A percentile compares a stretch with the other conserved stretches of the same genome.
phyloP scores from a whole-genome alignment of 176 grass and related monocot genomes.

The Microstegium vimineum region DNA sequence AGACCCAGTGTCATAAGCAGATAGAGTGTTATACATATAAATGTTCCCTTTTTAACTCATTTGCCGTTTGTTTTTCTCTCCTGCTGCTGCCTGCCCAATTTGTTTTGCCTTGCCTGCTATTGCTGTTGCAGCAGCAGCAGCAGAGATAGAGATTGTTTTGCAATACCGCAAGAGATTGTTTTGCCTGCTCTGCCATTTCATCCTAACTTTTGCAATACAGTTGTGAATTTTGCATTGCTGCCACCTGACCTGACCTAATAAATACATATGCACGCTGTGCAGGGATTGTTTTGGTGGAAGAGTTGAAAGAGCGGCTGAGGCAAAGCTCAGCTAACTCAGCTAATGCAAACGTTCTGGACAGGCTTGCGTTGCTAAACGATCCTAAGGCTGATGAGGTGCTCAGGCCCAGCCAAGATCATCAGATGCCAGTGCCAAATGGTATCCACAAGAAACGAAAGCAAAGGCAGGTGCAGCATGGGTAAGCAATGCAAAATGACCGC shows the following conservation, averaged over 20 bases:
- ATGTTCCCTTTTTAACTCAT: background rate
- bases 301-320: conserved; percentile 31
- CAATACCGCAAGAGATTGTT: background rate
- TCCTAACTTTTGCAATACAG: background rate
- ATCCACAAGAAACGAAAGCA: conserved; percentile 18
- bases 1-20: accelerated
- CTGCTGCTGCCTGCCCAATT: background rate
- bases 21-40: background rate
- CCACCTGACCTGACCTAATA: background rate
- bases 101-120: no score
- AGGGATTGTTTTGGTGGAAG: conserved; percentile 59
- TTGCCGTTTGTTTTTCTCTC: background rate
- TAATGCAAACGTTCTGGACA: conserved; percentile 33
- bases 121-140: no score
- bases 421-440: background rate
- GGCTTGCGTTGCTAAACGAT: conserved; percentile 32
- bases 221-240: background rate
- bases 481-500: background rate
- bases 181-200: background rate
- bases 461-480: conserved; percentile 33
- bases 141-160: background rate
- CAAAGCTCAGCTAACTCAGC: conserved; percentile 7
- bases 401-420: background rate
- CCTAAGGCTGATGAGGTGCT: background rate
- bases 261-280: background rate